Evolutionary conservation across 805 yeast genomes (phyloP).

Genomic region (Teunomyces funiuensis): DNA sequence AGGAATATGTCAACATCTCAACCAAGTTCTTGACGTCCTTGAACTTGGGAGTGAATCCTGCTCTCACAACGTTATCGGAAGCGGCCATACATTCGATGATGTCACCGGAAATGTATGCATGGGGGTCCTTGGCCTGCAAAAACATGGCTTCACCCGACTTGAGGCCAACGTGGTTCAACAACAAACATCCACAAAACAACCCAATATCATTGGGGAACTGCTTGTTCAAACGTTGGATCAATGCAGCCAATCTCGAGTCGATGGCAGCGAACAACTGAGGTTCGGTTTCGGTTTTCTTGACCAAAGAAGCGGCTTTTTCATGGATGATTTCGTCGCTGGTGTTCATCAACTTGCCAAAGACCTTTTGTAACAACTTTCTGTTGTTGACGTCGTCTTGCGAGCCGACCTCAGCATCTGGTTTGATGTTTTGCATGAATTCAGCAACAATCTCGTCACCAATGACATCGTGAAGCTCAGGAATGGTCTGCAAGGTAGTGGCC

Average conservation of each 20-base stretch:
- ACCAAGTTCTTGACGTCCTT: constrained; percentile 92
- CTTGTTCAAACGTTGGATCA: constrained; percentile 72
- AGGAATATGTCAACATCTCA: constrained; percentile 84
- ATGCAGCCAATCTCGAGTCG: constrained; percentile 57
- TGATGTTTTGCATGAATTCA: constrained; percentile 52
- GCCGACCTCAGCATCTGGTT: constrained; percentile 44
- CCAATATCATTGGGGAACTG: constrained; percentile 96
- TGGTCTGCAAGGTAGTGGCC: constrained; percentile 60
- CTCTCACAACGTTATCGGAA: constrained; percentile 95
- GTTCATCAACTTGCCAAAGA: constrained; percentile 84
- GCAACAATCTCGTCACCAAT: constrained; percentile 63
- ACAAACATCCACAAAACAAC: constrained; percentile 89
- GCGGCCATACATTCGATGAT: constrained; percentile 99
- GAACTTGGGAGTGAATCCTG: constrained; percentile 99
- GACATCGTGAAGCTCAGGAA: constrained; percentile 74
- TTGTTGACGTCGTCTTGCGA: constrained; percentile 55
- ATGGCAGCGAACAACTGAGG: constrained; percentile 57
- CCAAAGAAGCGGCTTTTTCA: constrained; percentile 61
- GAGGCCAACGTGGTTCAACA: constrained; percentile 84
- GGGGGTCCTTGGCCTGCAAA: constrained; percentile 95
- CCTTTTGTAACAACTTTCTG: constrained; percentile 64
- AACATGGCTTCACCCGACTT: constrained; percentile 94
- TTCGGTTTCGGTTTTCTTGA: constrained; percentile 57
- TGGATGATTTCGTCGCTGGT: constrained; percentile 61
- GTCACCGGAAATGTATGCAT: constrained; percentile 95